Conservation (phyloP, 768 basidiomycete species). For the Podaxis pistillaris region DNA sequence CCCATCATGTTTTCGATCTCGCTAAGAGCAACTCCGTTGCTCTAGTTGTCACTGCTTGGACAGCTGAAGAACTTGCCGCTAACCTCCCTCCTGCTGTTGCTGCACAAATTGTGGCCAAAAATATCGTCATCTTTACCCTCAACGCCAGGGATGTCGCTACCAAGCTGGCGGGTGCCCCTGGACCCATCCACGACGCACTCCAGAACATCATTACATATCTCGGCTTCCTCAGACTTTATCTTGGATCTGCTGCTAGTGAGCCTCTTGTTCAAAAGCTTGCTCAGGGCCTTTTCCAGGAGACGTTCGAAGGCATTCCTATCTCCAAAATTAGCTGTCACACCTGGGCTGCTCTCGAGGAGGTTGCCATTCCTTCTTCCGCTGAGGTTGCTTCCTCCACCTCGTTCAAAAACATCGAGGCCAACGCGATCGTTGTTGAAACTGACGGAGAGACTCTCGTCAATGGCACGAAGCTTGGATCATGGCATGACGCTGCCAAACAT, state of each 20-base stretch:
- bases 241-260: constrained; percentile 62
- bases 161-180: constrained; percentile 33
- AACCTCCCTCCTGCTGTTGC: constrained; percentile 59
- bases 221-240: constrained; percentile 82
- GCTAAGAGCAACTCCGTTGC: constrained; percentile 68
- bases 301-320: constrained; percentile 47
- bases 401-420: constrained; percentile 64
- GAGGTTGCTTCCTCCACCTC: constrained; percentile 17
- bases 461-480: constrained; percentile 60
- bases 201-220: constrained; percentile 67
- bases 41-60: constrained; percentile 76
- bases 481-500: constrained; percentile 88
- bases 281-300: constrained; percentile 41
- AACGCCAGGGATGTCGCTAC: constrained; percentile 55
- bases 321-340: constrained; percentile 52
- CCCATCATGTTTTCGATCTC: constrained; percentile 67
- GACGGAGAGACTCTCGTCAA: constrained; percentile 56
- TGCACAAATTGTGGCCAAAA: constrained; percentile 45
- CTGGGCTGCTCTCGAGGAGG: constrained; percentile 66
- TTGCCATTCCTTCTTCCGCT: constrained; percentile 32
- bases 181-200: constrained; percentile 36
- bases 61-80: constrained; percentile 64
- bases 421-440: constrained; percentile 70
- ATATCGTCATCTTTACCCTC: constrained; percentile 57
- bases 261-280: constrained; percentile 51